Base-by-base conservation (phyloP, 208 protist genomes). In the Leishmania tarentolae region DNA sequence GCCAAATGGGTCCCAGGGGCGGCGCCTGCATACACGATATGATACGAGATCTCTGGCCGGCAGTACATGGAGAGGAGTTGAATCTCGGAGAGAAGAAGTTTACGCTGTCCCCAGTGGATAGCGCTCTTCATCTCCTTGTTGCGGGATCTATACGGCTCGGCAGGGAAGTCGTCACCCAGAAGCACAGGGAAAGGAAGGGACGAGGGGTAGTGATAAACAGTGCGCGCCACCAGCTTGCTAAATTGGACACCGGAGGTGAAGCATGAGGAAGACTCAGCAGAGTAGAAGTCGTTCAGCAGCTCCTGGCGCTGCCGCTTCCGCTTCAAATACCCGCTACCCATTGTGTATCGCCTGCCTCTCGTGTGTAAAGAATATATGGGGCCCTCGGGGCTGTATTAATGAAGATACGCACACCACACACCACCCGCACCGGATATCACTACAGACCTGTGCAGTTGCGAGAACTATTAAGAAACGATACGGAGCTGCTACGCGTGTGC, bases 61-160 rank as follows among this genome's bases (percentile, higher is more conserved):
- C 87, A 87, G 90, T 98, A 97, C 44, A 94, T 74, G 50, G 88
- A 91, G 13, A 99, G 89, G 56, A 99, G 92, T 87, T 99, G 97
- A 57, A 99, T 96, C 84, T 99, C 98, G 7, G 96, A 98, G 19
- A 99, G 80, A 13, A 99, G 85, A 0, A 99, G 87, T 86, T 99
- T 99, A 13, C 98, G 91, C 91, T 99, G 98, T 4, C 98, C 98
- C 97, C 98, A 99, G 86, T 99, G 98, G 31, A 98, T 90, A 11
- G 95, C 89, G 21, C 91, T 96, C 86, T 99, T 99, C 40, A 94
- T 83, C 56, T 98, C 92, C 5, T 68, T 74, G 76, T 88, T 90
- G 47, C 97, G 91, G 5, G 94, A 96, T 9, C 90, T 89, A 79
- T 99, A 99, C 69, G 71, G 53, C 88, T 97, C 90, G 1, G 77